These are phyloP conservation scores for Massariosphaeria phaeospora DNA, from an alignment of 495 filamentous ascomycete species.

Conservation along the genomic window DNA sequence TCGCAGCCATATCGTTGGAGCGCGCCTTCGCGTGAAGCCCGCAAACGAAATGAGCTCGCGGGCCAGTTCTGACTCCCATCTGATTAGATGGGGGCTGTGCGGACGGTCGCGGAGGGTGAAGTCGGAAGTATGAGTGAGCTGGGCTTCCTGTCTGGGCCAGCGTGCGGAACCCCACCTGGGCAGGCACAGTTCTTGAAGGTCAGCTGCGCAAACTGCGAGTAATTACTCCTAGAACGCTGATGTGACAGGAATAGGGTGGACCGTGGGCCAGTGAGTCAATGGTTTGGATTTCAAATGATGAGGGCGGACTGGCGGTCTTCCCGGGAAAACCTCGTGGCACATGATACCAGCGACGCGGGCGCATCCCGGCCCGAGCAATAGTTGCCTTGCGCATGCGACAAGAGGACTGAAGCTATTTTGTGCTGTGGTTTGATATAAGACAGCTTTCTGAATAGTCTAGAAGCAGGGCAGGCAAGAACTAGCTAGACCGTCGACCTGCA, in stretches of 20 bases:
- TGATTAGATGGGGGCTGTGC: slow-evolving; percentile 18
- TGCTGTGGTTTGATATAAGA: no score
- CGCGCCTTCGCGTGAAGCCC: slow-evolving; percentile 1
- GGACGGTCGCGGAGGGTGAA: slow-evolving; percentile 4
- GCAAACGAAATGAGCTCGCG: slow-evolving; percentile 3
- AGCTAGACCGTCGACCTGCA: no score
- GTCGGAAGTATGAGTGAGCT: slow-evolving; percentile 3
- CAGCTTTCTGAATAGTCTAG: no score
- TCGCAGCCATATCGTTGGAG: slow-evolving; percentile 14
- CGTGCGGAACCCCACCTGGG: neutral
- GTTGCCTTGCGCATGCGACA: no score
- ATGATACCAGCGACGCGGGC: no score
- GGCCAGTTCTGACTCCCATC: slow-evolving; percentile 6
- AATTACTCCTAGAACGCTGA: neutral
- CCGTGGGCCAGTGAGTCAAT: slow-evolving; percentile 19
- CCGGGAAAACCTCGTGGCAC: slow-evolving; percentile 1
- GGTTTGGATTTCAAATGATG: slow-evolving; percentile 14
- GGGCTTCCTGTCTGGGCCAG: slow-evolving; percentile 17
- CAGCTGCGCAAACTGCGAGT: slow-evolving; percentile 16
- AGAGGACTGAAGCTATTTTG: no score
- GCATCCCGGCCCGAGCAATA: no score
- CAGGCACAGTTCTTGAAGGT: slow-evolving; percentile 14
- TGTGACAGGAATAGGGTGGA: slow-evolving; percentile 8
- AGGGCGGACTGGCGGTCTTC: neutral
- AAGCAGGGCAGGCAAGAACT: no score